These are phyloP conservation scores for Neurospora sublineolata DNA, from an alignment of 495 filamentous ascomycete genomes.

Conservation along the genomic window DNA sequence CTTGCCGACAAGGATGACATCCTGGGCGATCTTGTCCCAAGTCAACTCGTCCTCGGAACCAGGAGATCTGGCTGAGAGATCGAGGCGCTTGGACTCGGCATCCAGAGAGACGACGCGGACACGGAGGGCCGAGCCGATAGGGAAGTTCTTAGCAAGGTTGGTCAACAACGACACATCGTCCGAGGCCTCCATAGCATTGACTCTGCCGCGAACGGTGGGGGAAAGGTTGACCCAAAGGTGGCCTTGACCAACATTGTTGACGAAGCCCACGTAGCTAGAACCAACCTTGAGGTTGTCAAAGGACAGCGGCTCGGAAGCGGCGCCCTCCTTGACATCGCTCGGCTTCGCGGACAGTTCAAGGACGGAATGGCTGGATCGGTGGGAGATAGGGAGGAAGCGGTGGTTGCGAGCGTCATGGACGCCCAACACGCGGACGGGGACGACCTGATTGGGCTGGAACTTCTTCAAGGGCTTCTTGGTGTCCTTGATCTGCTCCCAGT, in stretches of 20 bases:
- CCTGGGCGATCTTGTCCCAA: slow-evolving; percentile 55
- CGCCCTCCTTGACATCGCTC: slow-evolving; percentile 42
- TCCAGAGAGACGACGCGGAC: slow-evolving; percentile 70
- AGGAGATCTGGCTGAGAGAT: slow-evolving; percentile 62
- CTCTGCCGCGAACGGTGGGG: slow-evolving; percentile 77
- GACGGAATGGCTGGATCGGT: slow-evolving; percentile 67
- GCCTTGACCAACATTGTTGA: slow-evolving; percentile 73
- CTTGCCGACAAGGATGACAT: slow-evolving; percentile 70
- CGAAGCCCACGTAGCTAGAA: slow-evolving; percentile 61
- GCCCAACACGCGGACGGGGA: slow-evolving; percentile 70
- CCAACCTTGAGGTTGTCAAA: slow-evolving; percentile 64
- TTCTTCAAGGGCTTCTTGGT: slow-evolving; percentile 62
- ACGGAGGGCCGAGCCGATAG: slow-evolving; percentile 72
- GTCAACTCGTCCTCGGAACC: slow-evolving; percentile 43
- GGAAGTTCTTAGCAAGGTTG: slow-evolving; percentile 72
- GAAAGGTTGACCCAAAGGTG: slow-evolving; percentile 83
- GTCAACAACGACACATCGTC: slow-evolving; percentile 69
- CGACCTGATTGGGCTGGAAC: slow-evolving; percentile 57
- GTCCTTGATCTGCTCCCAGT: slow-evolving; percentile 74
- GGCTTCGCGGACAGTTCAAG: slow-evolving; percentile 85
- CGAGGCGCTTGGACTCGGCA: slow-evolving; percentile 57
- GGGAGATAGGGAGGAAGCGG: slow-evolving; percentile 81
- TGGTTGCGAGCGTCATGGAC: slow-evolving; percentile 84
- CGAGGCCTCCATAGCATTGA: slow-evolving; percentile 69
- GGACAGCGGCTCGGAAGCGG: slow-evolving; percentile 42